Conservation (phyloP, 1,139 yeast species). For the Debaryomyces nepalensis region DNA sequence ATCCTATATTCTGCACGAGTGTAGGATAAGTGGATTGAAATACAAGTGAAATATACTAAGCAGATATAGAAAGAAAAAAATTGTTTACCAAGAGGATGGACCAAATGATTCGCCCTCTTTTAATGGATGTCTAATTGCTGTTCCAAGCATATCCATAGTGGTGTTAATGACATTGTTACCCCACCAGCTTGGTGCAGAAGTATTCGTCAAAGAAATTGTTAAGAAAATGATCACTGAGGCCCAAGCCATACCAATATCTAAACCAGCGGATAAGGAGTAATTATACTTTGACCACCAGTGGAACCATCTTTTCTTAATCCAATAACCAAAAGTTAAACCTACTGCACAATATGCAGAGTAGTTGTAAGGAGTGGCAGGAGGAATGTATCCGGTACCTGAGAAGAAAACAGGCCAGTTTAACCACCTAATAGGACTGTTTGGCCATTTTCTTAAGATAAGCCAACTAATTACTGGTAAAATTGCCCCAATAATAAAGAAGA, state of each 20-base stretch:
- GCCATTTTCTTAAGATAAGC: slow-evolving; percentile 37
- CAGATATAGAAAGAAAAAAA: too few species aligned
- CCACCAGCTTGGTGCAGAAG: slow-evolving; percentile 51
- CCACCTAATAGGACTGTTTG: slow-evolving; percentile 45
- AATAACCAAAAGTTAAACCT: slow-evolving; percentile 28
- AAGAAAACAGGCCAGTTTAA: slow-evolving; percentile 21
- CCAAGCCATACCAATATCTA: slow-evolving; percentile 61
- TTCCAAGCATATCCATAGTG: slow-evolving; percentile 31
- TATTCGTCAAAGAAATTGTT: slow-evolving; percentile 47
- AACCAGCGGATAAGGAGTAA: slow-evolving; percentile 60
- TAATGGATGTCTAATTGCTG: slow-evolving; percentile 14
- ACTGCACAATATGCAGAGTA: slow-evolving; percentile 43
- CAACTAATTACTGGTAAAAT: slow-evolving; percentile 47
- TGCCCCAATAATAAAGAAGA: slow-evolving; percentile 61
- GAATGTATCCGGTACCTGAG: slow-evolving; percentile 8
- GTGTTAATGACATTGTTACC: slow-evolving; percentile 44
- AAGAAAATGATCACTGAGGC: slow-evolving; percentile 54
- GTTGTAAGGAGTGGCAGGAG: slow-evolving; percentile 46
- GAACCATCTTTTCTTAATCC: slow-evolving; percentile 35
- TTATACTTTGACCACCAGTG: slow-evolving; percentile 73
- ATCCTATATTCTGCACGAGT: too few species aligned
- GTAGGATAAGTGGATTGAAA: background rate
- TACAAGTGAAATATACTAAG: background rate
- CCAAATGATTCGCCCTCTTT: slow-evolving; percentile 22
- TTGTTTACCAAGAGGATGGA: slow-evolving; percentile 26